Evolutionary conservation across 805 yeast genomes (phyloP).

Genomic region (Ogataea paraovalis): DNA sequence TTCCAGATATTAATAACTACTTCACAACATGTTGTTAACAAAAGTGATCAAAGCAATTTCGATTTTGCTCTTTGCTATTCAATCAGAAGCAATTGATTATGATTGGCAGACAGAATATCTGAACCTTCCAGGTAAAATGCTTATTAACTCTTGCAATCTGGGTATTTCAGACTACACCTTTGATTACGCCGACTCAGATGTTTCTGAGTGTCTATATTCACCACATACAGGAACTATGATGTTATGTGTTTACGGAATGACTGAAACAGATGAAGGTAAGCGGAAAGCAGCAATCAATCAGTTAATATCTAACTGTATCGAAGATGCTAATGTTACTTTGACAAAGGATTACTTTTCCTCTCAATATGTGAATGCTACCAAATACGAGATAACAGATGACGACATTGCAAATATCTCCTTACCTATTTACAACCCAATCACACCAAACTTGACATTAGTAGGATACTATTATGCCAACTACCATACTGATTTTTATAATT

Average conservation of each 20-base stretch:
- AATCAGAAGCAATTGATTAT: neutral
- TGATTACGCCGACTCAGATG: neutral
- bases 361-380: slow-evolving; percentile 29
- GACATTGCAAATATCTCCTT: slow-evolving; percentile 7
- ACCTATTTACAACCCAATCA: slow-evolving; percentile 14
- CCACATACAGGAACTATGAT: neutral
- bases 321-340: neutral
- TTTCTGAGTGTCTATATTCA: neutral
- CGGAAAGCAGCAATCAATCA: neutral
- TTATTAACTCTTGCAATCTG: neutral
- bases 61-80: neutral
- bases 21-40: too few species aligned
- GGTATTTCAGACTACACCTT: neutral
- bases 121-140: neutral
- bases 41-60: too few species aligned
- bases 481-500: slow-evolving; percentile 16
- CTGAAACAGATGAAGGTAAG: neutral
- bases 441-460: slow-evolving; percentile 4
- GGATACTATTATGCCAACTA: slow-evolving; percentile 8
- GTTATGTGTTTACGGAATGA: neutral
- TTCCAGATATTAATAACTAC: too few species aligned
- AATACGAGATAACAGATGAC: slow-evolving; percentile 14
- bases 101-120: neutral
- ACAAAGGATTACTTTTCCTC: neutral
- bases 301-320: neutral